phyloP scores from a whole-genome alignment of 441 rosid genomes.

The Eugenia klotzschiana region DNA sequence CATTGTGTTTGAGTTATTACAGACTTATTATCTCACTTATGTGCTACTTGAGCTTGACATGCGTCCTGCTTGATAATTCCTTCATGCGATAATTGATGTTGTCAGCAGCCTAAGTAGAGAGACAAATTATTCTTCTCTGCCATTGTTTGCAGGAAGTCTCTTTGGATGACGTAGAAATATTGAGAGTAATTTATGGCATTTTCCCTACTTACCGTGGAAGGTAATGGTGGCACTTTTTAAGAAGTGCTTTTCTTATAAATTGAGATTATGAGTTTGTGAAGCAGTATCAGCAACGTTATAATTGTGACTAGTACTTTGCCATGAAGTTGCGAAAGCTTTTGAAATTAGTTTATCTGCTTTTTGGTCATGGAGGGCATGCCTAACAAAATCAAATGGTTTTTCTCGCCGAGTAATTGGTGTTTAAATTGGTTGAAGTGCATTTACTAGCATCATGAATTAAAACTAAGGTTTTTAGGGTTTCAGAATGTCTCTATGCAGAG shows the following conservation, averaged over 20 bases:
- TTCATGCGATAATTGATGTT: not conserved
- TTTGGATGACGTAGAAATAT: conserved; percentile 59
- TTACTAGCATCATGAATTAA: not conserved
- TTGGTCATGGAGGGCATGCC: not conserved
- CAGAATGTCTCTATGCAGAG: not conserved
- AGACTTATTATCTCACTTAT: not conserved
- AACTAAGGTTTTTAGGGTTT: not conserved
- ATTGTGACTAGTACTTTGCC: not conserved
- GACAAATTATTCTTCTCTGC: not conserved
- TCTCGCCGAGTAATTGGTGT: not conserved
- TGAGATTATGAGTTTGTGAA: not conserved
- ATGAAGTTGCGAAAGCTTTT: not conserved
- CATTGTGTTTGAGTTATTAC: not conserved
- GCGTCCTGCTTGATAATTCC: not conserved
- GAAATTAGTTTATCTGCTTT: not conserved
- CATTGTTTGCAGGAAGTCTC: conserved; percentile 44
- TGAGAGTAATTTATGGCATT: conserved; percentile 79
- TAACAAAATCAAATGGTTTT: not conserved
- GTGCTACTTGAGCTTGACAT: not conserved
- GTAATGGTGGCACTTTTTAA: conserved; percentile 12
- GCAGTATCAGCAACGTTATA: not conserved
- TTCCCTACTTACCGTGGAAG: conserved; percentile 81
- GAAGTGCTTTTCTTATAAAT: not conserved
- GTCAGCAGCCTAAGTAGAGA: not conserved
- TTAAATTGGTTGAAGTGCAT: not conserved